Base-by-base conservation (phyloP, 164 flowering plant species). In the Chimonanthus salicifolius region DNA sequence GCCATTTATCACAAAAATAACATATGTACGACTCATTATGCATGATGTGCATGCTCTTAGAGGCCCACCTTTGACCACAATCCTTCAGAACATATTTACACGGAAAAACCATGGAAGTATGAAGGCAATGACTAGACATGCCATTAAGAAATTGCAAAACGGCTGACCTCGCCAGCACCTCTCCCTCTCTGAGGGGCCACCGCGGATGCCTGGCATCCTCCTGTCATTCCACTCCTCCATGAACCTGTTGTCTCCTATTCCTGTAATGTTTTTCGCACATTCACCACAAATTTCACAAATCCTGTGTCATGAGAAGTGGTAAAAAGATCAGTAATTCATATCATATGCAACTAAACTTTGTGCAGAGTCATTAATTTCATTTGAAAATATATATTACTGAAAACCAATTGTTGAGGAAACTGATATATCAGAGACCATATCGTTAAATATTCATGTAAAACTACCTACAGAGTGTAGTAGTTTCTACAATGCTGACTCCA, bases 211-310 rank as follows among this genome's bases (percentile, higher is more conserved):
- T 16, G 50, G 8, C 8, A 47, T 54, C 70, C 83, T 72, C 48
- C 74, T 71, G 46, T 82, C 87, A 54, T 79, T 85, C 71, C 94
- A 88, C 65, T 84, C 86, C 33, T 85, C 92, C 79, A 84, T 82
- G 71, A 85, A 86, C 66, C 87, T 75, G 66, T 67, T 74, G 63
- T 84, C 89, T 48, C 75, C 78, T 4, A 78, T 73, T 21, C 90
- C 90, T 1, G 77, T 85, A 15, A 90, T 54, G 72, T 89, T 90
- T 70, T 78, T 83, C 6, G 88, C 95, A 20, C 78, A 75, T 76
- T 84, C 81, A 3, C 90, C 91, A 71, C 95, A 90, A 50, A 90
- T 90, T 84, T 90, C 95, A 68, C 95, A 90, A 6, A 74, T 58
- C 74, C 95, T 90, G 85, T 75, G 80, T 13, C 49, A 50, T 47